Conservation (phyloP, 2,329 filamentous ascomycete genomes). For the Paecilomyces niveus region DNA sequence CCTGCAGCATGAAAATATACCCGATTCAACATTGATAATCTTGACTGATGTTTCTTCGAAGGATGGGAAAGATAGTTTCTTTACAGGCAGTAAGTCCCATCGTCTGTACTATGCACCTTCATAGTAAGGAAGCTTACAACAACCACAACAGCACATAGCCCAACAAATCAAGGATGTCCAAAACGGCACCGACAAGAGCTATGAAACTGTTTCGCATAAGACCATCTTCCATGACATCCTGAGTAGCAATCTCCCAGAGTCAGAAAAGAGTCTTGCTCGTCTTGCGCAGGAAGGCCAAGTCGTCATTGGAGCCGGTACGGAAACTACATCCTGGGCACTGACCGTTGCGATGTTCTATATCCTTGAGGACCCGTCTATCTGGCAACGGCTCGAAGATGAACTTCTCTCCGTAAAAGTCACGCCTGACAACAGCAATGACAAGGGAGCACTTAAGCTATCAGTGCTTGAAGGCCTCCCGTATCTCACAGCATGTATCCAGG, state of each 20-base stretch:
- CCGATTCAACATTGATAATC: background rate
- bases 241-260: constrained; percentile 16
- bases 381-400: background rate
- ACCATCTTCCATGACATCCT: constrained; percentile 25
- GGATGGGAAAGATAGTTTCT: background rate
- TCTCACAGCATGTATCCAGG: constrained; percentile 31
- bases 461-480: constrained; percentile 24
- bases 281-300: constrained; percentile 23
- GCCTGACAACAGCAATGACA: background rate
- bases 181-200: constrained; percentile 6
- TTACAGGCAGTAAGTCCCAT: background rate
- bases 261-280: constrained; percentile 20
- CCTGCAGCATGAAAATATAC: background rate
- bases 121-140: background rate
- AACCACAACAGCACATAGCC: background rate
- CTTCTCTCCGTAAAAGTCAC: background rate
- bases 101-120: background rate
- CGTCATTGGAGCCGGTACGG: constrained; percentile 24
- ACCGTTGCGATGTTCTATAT: constrained; percentile 11
- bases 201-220: background rate
- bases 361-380: background rate
- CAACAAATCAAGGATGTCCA: constrained; percentile 4
- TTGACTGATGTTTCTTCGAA: background rate
- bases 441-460: background rate
- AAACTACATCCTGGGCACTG: constrained; percentile 21